Base-by-base conservation (phyloP, 306 rosid species). In the Trichosanthes cucumerina region DNA sequence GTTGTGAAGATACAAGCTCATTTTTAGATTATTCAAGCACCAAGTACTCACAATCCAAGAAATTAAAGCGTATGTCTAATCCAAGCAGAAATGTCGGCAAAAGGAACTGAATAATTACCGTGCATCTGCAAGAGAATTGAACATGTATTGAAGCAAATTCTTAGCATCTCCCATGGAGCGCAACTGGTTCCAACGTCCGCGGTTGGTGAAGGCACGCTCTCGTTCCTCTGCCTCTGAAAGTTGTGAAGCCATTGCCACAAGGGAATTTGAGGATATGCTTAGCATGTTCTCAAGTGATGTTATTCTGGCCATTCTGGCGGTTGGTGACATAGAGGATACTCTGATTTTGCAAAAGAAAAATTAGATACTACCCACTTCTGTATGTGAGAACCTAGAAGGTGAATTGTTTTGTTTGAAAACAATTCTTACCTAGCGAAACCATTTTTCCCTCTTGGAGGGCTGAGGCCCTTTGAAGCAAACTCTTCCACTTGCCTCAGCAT, bases 181-280 rank as follows among this genome's bases (percentile, higher is more conserved):
- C 88, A 96, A 81, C 75, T 93, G 99, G 83, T 83, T 96, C 99
- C 99, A 96, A 78, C 98, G 98, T 75, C 99, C 99, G 15, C 99
- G 93, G 83, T 85, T 92, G 59, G 96, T 82, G 84, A 96, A 96
- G 73, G 98, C 97, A 63, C 98, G 93, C 44, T 93, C 99, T 78
- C 99, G 83, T 82, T 96, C 99, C 90, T 96, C 99, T 81, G 98
- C 98, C 88, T 96, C 99, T 2, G 99, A 96, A 83, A 96, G 98
- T 86, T 96, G 99, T 44, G 99, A 96, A 81, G 99, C 99, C 99
- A 96, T 96, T 38, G 98, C 93, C 63, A 96, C 99, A 77, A 96
- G 96, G 44, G 99, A 96, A 82, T 96, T 91, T 78, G 99, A 96
- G 66, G 99, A 88, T 81, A 96, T 91, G 84, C 94, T 87, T 73